Percentiles rank a stretch among this genome's conserved stretches.
These are phyloP conservation scores for Cucumis hystrix DNA, from an alignment of 306 rosid genomes.

Conservation along the genomic window DNA sequence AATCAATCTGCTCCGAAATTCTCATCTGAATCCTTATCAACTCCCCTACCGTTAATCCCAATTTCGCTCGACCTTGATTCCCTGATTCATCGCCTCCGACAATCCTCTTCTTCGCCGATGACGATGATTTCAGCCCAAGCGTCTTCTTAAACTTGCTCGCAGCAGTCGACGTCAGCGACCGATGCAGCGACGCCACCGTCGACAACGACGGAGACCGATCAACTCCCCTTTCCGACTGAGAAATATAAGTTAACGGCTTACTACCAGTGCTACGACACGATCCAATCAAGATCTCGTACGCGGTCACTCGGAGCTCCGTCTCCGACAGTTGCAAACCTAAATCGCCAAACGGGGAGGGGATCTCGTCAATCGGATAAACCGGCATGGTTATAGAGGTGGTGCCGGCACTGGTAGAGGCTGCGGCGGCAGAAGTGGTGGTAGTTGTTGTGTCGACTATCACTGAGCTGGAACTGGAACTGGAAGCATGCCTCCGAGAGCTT, in stretches of 20 bases:
- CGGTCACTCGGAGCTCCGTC: conserved; percentile 83
- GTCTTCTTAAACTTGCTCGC: conserved; percentile 84
- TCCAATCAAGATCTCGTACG: conserved; percentile 73
- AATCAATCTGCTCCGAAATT: conserved; percentile 71
- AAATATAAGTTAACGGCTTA: conserved; percentile 63
- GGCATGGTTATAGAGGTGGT: conserved; percentile 35
- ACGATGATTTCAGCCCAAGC: conserved; percentile 54
- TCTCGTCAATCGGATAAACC: conserved; percentile 31
- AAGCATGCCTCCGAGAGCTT: conserved; percentile 23
- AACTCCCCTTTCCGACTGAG: conserved; percentile 53
- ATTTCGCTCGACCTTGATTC: conserved; percentile 24
- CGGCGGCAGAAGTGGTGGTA: not conserved
- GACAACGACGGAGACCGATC: conserved; percentile 27
- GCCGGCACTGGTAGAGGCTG: not conserved
- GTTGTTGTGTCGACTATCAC: not conserved
- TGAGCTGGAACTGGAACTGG: not conserved
- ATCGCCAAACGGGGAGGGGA: conserved; percentile 57
- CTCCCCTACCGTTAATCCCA: conserved; percentile 63
- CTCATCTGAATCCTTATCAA: conserved; percentile 75
- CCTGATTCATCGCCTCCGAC: conserved; percentile 15
- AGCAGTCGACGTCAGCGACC: conserved; percentile 78
- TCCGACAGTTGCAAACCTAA: conserved; percentile 23
- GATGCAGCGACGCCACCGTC: conserved; percentile 40
- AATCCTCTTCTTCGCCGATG: conserved; percentile 28
- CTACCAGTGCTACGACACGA: conserved; percentile 76